Conservation (phyloP, 2,329 filamentous ascomycete species). For the Scorias spongiosa region DNA sequence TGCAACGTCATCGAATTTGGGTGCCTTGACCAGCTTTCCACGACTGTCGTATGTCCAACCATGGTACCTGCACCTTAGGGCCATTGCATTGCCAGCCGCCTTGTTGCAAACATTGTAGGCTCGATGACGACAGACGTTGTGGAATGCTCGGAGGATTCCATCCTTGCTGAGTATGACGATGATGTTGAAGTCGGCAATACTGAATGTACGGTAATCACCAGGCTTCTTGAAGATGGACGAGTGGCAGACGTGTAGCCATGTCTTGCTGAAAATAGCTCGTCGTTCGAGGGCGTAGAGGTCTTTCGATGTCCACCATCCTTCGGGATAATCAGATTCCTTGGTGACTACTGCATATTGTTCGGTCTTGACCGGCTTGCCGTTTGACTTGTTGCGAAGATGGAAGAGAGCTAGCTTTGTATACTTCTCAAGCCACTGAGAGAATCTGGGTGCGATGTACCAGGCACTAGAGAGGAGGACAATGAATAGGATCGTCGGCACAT, state of each 20-base stretch:
- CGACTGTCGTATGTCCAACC: conserved; percentile 45
- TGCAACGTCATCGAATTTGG: conserved; percentile 38
- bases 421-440: neutral
- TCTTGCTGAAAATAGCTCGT: conserved; percentile 35
- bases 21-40: conserved; percentile 44
- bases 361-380: neutral
- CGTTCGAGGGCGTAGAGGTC: conserved; percentile 33
- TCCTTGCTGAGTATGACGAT: conserved; percentile 32
- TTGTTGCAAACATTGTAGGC: conserved; percentile 42
- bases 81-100: conserved; percentile 33
- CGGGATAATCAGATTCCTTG: conserved; percentile 28
- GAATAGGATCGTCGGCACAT: neutral
- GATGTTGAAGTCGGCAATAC: conserved; percentile 40
- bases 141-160: conserved; percentile 40
- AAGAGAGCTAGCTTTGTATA: neutral
- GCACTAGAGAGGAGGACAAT: neutral
- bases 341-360: conserved; percentile 11
- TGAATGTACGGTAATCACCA: conserved; percentile 42
- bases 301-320: conserved; percentile 25
- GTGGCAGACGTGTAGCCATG: conserved; percentile 41
- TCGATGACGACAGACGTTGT: conserved; percentile 46
- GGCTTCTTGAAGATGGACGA: conserved; percentile 32
- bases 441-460: neutral
- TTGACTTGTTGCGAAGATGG: neutral
- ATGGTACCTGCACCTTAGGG: conserved; percentile 45